These are phyloP conservation scores for Metschnikowia lachancei DNA, from an alignment of 805 yeast genomes.

Conservation along the genomic window DNA sequence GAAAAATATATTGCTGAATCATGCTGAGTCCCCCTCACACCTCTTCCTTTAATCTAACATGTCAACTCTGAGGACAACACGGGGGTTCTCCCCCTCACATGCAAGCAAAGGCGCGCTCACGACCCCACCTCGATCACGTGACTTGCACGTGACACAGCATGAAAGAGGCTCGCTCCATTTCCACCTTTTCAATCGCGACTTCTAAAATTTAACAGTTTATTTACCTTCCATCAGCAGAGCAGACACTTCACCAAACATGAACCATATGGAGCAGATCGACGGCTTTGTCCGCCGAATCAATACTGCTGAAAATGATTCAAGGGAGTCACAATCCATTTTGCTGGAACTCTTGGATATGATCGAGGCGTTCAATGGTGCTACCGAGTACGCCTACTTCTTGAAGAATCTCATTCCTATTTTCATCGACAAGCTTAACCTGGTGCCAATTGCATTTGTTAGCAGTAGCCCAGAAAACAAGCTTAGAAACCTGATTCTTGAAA, in stretches of 20 bases:
- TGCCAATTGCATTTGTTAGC: conserved; percentile 69
- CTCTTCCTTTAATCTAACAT: too few species aligned
- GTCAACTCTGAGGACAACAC: too few species aligned
- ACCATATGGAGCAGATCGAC: conserved; percentile 58
- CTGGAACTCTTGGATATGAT: conserved; percentile 84
- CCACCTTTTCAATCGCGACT: conserved; percentile 12
- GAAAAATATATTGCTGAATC: too few species aligned
- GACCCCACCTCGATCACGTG: conserved; percentile 23
- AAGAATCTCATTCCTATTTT: conserved; percentile 69
- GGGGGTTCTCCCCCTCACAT: too few species aligned
- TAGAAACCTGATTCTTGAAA: conserved; percentile 72
- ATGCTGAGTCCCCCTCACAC: too few species aligned
- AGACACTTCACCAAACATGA: conserved; percentile 27
- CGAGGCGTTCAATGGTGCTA: conserved; percentile 76
- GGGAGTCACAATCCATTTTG: conserved; percentile 62
- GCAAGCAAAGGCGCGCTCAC: not conserved
- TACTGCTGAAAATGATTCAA: conserved; percentile 51
- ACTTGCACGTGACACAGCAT: conserved; percentile 23
- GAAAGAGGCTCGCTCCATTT: conserved; percentile 2
- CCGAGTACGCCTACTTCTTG: conserved; percentile 77
- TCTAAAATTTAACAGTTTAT: conserved; percentile 7
- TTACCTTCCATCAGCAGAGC: not conserved
- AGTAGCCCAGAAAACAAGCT: conserved; percentile 73
- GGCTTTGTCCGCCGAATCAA: conserved; percentile 64
- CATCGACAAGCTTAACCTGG: conserved; percentile 56